Percentiles rank a stretch among this genome's conserved stretches.
These are phyloP conservation scores for Brassica carinata DNA, from an alignment of 345 rosid species.

Conservation along the genomic window DNA sequence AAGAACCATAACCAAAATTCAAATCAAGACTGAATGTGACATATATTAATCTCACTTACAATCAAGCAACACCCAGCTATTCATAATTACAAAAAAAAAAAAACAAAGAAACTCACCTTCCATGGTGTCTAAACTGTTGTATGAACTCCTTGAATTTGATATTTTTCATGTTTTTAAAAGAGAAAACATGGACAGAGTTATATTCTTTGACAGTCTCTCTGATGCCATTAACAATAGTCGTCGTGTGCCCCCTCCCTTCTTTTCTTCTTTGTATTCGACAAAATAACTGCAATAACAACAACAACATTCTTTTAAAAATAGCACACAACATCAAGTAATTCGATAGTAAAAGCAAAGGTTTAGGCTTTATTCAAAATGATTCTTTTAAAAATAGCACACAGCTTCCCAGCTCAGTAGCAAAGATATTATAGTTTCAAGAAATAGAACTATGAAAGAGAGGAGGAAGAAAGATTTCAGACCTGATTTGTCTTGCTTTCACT, in stretches of 20 bases:
- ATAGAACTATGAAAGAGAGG: background rate
- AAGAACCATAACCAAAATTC: constrained; percentile 49
- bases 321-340: background rate
- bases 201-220: constrained; percentile 68
- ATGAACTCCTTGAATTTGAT: constrained; percentile 90
- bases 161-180: constrained; percentile 66
- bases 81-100: too few relatives aligned
- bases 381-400: constrained; percentile 8
- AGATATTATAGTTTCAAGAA: background rate
- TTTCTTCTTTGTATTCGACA: constrained; percentile 94
- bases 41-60: background rate
- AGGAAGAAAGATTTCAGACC: background rate
- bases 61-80: too few relatives aligned
- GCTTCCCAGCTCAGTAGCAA: background rate
- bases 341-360: background rate
- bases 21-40: too few relatives aligned
- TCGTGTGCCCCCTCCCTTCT: constrained; percentile 77
- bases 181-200: too few relatives aligned
- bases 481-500: background rate
- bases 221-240: constrained; percentile 56
- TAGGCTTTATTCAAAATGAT: background rate
- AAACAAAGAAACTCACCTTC: constrained; percentile 19
- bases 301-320: too few relatives aligned
- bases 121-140: constrained; percentile 71
- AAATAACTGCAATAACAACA: constrained; percentile 55